Base-by-base conservation (phyloP, 345 rosid species). In the Rhizophora mangle region DNA sequence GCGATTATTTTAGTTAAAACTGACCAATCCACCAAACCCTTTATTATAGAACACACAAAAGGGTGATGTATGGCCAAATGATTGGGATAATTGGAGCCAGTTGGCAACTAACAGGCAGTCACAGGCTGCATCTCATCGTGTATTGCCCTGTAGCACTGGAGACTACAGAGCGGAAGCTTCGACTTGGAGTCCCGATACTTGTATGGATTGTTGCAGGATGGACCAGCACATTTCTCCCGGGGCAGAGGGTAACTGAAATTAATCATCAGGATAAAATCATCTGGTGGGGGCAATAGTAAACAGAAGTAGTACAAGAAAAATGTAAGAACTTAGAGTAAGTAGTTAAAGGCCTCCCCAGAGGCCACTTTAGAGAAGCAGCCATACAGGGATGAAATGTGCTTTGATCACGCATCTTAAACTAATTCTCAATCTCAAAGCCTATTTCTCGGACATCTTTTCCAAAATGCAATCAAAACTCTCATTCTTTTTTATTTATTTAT, bases 121-220 rank as follows among this genome's bases (percentile, higher is more conserved):
- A 68, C 19, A 18, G 76, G 52, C 54, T 5, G 30, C 60, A 21
- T 61, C 64, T 62, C 29, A 24, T 63, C 64, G 2, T 68, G 68
- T 21, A 74, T 62, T 18, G 72, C 68, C 68, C 68, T 74, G 68
- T 74, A 74, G 64, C 77, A 68, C 31, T 32, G 59, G 2, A 74
- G 77, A 31, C 77, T 74, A 55, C 77, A 74, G 21, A 74, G 68
- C 8, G 77, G 77, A 6, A 74, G 68, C 56, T 74, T 68, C n/a
- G 77, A 74, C 27, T 74, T 68, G 0, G 77, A 74, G 62, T 74
- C 77, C 32, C 77, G 46, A 58, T 74, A 74, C 68, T 74, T 74
- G 64, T 68, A 74, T 21, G 77, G 72, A 43, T 74, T 74, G 20
- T 18, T 55, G 31, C 77, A 74, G 3, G 68, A 74, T 46, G 77